A percentile compares a stretch with the other conserved stretches of the same genome.
phyloP scores from a whole-genome alignment of 2,329 filamentous ascomycete genomes.

The Tothia fuscella region DNA sequence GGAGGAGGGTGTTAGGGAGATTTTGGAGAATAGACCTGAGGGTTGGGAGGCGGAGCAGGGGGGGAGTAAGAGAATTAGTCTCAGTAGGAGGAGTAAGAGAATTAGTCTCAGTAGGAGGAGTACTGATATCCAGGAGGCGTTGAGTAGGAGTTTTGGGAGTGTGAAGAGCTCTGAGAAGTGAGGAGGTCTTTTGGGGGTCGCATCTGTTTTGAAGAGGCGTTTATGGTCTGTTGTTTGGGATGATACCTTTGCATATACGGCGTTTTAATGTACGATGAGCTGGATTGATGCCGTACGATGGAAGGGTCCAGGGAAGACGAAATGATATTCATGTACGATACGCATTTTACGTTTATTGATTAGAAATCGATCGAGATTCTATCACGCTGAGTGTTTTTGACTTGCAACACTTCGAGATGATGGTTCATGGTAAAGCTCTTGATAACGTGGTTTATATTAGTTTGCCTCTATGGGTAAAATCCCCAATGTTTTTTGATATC shows the following conservation, averaged over 20 bases:
- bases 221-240: background rate
- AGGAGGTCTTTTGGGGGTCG: background rate
- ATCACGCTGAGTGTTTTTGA: too few relatives aligned
- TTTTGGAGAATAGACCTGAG: conserved; percentile 20
- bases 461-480: too few relatives aligned
- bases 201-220: background rate
- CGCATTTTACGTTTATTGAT: too few relatives aligned
- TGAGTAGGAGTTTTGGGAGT: conserved; percentile 11
- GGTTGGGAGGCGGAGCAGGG: conserved; percentile 8
- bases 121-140: conserved; percentile 10
- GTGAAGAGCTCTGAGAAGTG: conserved; percentile 6
- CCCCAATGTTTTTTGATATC: too few relatives aligned
- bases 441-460: too few relatives aligned
- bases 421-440: too few relatives aligned
- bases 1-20: conserved; percentile 21
- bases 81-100: background rate
- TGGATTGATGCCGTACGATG: too few relatives aligned
- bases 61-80: background rate
- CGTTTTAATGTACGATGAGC: background rate
- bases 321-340: too few relatives aligned
- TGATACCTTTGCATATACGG: background rate
- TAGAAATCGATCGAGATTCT: too few relatives aligned
- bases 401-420: too few relatives aligned
- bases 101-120: conserved; percentile 3
- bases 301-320: too few relatives aligned